Evolutionary conservation across 106 monocot genomes (phyloP), one percentile per base, ranked within the genome.

Genomic region (Hemerocallis citrina): DNA sequence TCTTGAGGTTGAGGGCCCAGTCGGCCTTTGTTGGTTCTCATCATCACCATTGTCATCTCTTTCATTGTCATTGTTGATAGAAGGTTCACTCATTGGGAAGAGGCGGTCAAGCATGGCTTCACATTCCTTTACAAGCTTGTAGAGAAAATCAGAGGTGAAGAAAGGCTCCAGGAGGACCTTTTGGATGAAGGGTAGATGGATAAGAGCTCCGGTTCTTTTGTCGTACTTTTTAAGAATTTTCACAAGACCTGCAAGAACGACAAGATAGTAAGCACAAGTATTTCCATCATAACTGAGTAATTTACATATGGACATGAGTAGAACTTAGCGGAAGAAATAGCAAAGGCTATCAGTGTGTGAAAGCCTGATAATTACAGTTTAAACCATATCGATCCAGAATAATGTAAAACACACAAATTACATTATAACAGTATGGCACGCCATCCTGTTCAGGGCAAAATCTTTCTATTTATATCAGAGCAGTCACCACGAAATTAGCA

Each of bases 161-260:
- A 92, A 92, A 2, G 84, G 92, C 52, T 92, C 81, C 68, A 84
- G 80, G 37, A 92, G 57, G 3, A 88, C 92, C 11, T 79, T 92
- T 54, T 81, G 74, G 49, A 88, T 84, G 75, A 92, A 88, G 41
- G 92, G 87, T 12, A 92, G 69, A 12, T 84, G 69, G 32, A 92
- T 78, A 21, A 92, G 71, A 1, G 75, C 78, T 3, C 92, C 87
- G 2, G 92, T 92, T 62, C 84, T 75, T 72, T 92, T 92, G 81
- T 92, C 92, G 37, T 92, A 92, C 68, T 92, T 92, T 70, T 92
- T 92, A 13, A 92, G 63, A 42, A 92, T 92, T 59, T 92, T 92
- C 62, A 78, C 92, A 43, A 92, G 62, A 3, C 87, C 92, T 88
- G 61, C 59, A 50, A 33, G 13, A 22, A 57, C 11, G 4, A 5